Conservation (phyloP, 2,329 filamentous ascomycete species). For the Endocalyx cinctus region DNA sequence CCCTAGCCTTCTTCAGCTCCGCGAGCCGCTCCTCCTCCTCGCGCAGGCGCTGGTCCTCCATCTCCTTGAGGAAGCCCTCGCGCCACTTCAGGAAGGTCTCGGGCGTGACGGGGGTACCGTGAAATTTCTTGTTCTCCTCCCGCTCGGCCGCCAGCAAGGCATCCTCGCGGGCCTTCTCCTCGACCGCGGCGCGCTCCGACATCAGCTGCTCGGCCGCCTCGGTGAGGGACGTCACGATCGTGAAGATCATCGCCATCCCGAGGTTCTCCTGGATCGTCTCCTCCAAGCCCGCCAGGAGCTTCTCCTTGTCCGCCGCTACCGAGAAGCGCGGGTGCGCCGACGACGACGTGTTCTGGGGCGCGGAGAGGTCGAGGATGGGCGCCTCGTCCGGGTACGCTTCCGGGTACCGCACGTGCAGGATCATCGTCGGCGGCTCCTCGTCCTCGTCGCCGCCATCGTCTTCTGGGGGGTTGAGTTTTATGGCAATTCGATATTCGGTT, state of each 20-base stretch:
- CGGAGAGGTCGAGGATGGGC: slow-evolving; percentile 74
- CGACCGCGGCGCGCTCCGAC: slow-evolving; percentile 63
- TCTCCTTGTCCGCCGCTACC: slow-evolving; percentile 72
- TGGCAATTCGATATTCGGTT: slow-evolving; percentile 79
- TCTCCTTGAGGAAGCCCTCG: slow-evolving; percentile 70
- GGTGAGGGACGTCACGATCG: slow-evolving; percentile 80
- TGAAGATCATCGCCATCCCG: slow-evolving; percentile 97
- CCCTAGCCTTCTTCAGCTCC: slow-evolving; percentile 73
- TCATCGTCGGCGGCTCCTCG: slow-evolving; percentile 64
- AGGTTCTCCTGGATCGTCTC: slow-evolving; percentile 85
- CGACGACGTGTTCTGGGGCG: slow-evolving; percentile 63
- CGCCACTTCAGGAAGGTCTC: slow-evolving; percentile 85
- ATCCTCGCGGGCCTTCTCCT: slow-evolving; percentile 54
- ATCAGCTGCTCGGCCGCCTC: slow-evolving; percentile 87
- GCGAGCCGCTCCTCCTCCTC: slow-evolving; percentile 75
- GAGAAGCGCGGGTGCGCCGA: slow-evolving; percentile 69
- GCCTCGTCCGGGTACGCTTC: slow-evolving; percentile 84
- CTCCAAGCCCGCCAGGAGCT: slow-evolving; percentile 65
- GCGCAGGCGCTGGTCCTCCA: slow-evolving; percentile 65
- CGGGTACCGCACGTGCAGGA: slow-evolving; percentile 86
- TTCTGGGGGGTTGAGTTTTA: slow-evolving; percentile 73
- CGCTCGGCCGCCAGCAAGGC: slow-evolving; percentile 60
- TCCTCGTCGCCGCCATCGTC: slow-evolving; percentile 61
- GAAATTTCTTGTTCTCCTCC: slow-evolving; percentile 95
- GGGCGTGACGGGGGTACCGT: slow-evolving; percentile 81